These are phyloP conservation scores for Pelagophyceae sp. DNA, from an alignment of 352 stramenopile genomes.

Conservation along the genomic window DNA sequence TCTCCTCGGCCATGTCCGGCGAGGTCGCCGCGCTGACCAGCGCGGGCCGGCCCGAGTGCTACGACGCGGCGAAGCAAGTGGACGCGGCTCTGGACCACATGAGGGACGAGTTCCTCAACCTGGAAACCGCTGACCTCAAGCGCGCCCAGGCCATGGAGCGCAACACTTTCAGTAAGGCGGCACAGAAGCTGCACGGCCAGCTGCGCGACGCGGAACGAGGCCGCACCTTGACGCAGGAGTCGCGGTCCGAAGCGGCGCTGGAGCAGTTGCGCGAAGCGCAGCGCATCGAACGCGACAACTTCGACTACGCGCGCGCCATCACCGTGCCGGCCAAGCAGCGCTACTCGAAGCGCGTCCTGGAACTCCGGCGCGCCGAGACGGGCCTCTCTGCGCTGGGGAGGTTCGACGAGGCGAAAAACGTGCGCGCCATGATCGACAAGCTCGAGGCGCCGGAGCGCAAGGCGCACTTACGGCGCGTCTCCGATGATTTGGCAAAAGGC, in stretches of 20 bases:
- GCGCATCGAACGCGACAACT: slow-evolving; percentile 10
- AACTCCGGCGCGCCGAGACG: not conserved
- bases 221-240: not conserved
- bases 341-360: not conserved
- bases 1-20: not conserved
- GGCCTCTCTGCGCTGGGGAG: not conserved
- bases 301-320: not conserved
- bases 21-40: not conserved
- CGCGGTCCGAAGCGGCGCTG: not conserved
- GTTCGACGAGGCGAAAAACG: slow-evolving; percentile 17
- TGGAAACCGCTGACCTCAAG: not conserved
- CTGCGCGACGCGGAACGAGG: not conserved
- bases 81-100: not conserved
- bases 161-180: not conserved
- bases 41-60: not conserved
- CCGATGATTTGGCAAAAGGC: not conserved
- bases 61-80: slow-evolving; percentile 4
- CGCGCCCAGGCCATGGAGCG: not conserved
- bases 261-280: not conserved
- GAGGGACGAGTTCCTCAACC: not conserved
- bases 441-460: not conserved
- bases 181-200: not conserved
- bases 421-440: slow-evolving; percentile 7
- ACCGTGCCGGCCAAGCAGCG: not conserved
- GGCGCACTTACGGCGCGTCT: not conserved